Base-by-base conservation (phyloP, 306 rosid genomes). In the Casuarina equisetifolia region DNA sequence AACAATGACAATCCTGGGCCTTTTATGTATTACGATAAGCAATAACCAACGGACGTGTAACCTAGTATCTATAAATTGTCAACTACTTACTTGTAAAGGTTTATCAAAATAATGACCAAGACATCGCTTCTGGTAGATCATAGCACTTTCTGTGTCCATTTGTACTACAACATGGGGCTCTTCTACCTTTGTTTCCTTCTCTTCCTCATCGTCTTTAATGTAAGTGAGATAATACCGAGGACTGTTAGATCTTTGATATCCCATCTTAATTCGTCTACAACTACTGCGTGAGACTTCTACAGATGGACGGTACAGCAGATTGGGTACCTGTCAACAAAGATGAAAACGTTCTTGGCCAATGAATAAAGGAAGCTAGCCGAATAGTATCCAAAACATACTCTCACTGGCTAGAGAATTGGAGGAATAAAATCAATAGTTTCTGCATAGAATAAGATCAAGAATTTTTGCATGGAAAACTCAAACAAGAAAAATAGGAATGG, bases 91-190 rank as follows among this genome's bases (percentile, higher is more conserved):
- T 72, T 78, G 86, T 11, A 92, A 74, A 70, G 99, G 99, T 77
- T 82, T 83, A 52, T 88, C 89, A 71, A 92, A 92, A 83, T 87
- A 88, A 86, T 86, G 91, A 58, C 91, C 98, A 86, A 96, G 96
- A 82, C 94, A 91, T 9, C 89, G 78, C 49, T 92, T 96, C 58
- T 92, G 84, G 85, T 91, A 90, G 35, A 92, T 84, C 2, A 82
- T 84, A 62, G 99, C 85, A 85, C 82, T 85, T 84, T 92, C 99
- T 2, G 98, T 96, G 76, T 96, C 99, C 99, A 96, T 92, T 85
- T 92, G 99, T 70, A 92, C 96, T 17, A 91, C 88, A 39, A 84
- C 64, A 70, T 50, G 93, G 68, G 92, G 89, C 76, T 88, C 88
- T 46, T 82, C 92, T 58, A 20, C 10, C 68, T 86, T 88, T 42